Evolutionary conservation across 2,329 filamentous ascomycete genomes (phyloP).

Genomic region (Metarhizium brunneum): DNA sequence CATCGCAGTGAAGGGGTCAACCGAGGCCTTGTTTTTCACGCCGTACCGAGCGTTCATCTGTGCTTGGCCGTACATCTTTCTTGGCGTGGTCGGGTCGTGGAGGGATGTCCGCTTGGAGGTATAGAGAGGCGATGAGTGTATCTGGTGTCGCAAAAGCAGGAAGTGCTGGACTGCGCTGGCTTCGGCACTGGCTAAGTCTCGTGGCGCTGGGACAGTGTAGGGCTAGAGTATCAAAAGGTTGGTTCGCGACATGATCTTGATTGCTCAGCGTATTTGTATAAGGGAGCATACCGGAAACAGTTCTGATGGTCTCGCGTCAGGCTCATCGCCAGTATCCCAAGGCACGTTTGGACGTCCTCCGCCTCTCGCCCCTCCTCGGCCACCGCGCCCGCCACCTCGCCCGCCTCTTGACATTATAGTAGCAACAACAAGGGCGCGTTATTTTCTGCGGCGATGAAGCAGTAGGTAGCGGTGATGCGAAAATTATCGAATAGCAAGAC

Average conservation of each 20-base stretch:
- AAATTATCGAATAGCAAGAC: neutral
- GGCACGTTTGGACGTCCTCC: slow-evolving; percentile 38
- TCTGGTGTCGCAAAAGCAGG: slow-evolving; percentile 46
- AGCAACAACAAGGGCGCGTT: neutral
- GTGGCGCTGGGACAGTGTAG: slow-evolving; percentile 38
- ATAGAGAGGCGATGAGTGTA: slow-evolving; percentile 46
- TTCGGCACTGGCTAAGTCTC: slow-evolving; percentile 34
- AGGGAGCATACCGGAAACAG: slow-evolving; percentile 42
- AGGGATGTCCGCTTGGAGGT: slow-evolving; percentile 40
- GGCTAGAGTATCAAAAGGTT: slow-evolving; percentile 24
- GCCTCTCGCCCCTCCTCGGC: slow-evolving; percentile 36
- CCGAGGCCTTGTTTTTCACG: slow-evolving; percentile 43
- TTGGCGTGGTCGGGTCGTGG: slow-evolving; percentile 29
- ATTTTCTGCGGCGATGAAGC: neutral
- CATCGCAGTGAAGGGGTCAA: slow-evolving; percentile 49
- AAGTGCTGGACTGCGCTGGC: slow-evolving; percentile 39
- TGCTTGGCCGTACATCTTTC: slow-evolving; percentile 44
- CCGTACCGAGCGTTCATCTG: slow-evolving; percentile 49
- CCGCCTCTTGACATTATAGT: slow-evolving; percentile 42
- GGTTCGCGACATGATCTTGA: neutral
- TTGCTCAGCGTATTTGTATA: neutral
- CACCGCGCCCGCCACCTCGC: slow-evolving; percentile 42
- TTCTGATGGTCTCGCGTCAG: slow-evolving; percentile 48
- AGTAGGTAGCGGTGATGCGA: neutral
- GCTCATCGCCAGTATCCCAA: slow-evolving; percentile 45